These are phyloP conservation scores for Fraxinus nigra DNA, from an alignment of 305 asterid species.

Conservation along the genomic window DNA sequence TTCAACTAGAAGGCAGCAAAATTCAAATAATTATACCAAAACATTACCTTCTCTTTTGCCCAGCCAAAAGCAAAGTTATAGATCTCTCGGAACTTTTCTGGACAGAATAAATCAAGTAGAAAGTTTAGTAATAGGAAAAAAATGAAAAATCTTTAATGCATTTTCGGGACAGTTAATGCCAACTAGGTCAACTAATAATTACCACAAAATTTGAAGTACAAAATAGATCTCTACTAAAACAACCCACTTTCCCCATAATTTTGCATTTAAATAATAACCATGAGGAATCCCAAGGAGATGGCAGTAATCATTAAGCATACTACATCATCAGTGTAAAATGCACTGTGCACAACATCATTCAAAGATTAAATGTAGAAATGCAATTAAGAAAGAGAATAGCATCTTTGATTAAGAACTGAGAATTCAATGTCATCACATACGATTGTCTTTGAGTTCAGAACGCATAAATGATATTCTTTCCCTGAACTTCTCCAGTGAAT, in stretches of 20 bases:
- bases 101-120: constrained; percentile 15
- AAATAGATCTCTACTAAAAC: constrained; percentile 5
- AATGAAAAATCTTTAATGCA: not conserved
- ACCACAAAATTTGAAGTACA: not conserved
- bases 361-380: not conserved
- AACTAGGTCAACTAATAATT: not conserved
- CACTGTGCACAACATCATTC: not conserved
- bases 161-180: constrained; percentile 8
- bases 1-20: constrained; percentile 4
- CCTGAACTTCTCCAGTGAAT: constrained; percentile 83
- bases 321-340: constrained; percentile 2
- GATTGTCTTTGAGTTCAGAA: constrained; percentile 90
- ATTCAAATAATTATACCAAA: constrained; percentile 12
- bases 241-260: not conserved
- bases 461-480: constrained; percentile 91
- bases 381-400: constrained; percentile 5
- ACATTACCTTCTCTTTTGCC: constrained; percentile 94
- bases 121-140: constrained; percentile 17
- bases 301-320: constrained; percentile 17
- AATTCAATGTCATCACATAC: constrained; percentile 53
- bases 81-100: constrained; percentile 89
- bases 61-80: constrained; percentile 96
- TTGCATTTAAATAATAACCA: not conserved
- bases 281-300: not conserved
- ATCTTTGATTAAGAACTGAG: not conserved